Conservation (phyloP, 2,329 filamentous ascomycete species). For the Fusarium azukiicola region DNA sequence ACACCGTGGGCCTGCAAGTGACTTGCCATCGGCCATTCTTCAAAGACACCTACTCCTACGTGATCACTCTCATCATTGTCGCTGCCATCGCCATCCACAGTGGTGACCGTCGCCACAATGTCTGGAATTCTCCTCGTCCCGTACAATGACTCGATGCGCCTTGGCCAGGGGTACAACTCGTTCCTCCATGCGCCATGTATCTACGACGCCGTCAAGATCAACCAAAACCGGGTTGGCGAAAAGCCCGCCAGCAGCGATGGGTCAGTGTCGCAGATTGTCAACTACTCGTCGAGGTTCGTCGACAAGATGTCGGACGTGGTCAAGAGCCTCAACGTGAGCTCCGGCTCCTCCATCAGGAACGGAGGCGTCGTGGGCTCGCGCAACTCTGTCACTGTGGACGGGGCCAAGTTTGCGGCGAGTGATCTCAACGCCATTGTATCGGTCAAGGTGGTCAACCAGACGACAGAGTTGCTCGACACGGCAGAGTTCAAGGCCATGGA, state of each 20-base stretch:
- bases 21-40: not conserved
- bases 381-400: constrained; percentile 7
- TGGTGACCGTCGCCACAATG: constrained; percentile 2
- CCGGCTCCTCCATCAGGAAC: constrained; percentile 17
- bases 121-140: constrained; percentile 22
- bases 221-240: not conserved
- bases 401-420: constrained; percentile 25
- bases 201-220: not conserved
- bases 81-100: not conserved
- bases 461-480: constrained; percentile 10
- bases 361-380: constrained; percentile 10
- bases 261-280: not conserved
- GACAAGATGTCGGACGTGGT: constrained; percentile 13
- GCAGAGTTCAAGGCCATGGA: not conserved
- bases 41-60: not conserved
- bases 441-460: constrained; percentile 34
- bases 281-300: not conserved
- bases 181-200: constrained; percentile 23
- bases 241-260: not conserved
- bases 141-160: constrained; percentile 36
- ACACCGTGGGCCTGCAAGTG: not conserved
- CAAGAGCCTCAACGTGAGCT: constrained; percentile 24
- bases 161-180: constrained; percentile 33
- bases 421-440: constrained; percentile 31
- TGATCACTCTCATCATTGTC: not conserved